Evolutionary conservation across 2,329 filamentous ascomycete species (phyloP).

Genomic region (Emmonsia crescens): DNA sequence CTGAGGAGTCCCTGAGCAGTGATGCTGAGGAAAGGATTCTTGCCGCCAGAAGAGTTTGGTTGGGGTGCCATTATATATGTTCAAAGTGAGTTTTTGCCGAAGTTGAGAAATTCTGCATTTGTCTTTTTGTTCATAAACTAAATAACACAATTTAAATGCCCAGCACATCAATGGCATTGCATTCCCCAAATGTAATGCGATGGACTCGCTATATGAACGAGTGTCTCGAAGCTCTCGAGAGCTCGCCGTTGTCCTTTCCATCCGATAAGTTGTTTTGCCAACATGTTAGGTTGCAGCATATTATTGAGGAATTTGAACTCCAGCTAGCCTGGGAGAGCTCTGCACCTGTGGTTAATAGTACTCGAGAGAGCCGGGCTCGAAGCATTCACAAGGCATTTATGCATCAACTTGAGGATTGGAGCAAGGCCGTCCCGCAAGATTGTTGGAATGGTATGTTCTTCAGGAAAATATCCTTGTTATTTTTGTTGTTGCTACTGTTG

Average conservation of each 20-base stretch:
- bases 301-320: slow-evolving; percentile 1
- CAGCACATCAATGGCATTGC: neutral
- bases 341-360: neutral
- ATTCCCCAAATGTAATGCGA: slow-evolving; percentile 1
- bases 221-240: neutral
- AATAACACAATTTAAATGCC: neutral
- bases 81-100: neutral
- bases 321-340: neutral
- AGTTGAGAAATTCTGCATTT: too few species aligned
- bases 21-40: neutral
- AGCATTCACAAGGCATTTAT: neutral
- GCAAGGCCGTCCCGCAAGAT: neutral
- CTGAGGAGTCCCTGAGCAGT: neutral
- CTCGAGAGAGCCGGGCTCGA: neutral
- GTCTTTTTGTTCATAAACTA: neutral
- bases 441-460: neutral
- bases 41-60: neutral
- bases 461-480: neutral
- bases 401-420: neutral
- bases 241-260: neutral
- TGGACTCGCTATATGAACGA: neutral
- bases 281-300: slow-evolving; percentile 1
- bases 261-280: neutral
- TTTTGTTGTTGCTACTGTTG: neutral
- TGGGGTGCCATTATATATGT: neutral